phyloP scores from a whole-genome alignment of 2,329 filamentous ascomycete genomes.

The Stagonosporopsis rhizophila region DNA sequence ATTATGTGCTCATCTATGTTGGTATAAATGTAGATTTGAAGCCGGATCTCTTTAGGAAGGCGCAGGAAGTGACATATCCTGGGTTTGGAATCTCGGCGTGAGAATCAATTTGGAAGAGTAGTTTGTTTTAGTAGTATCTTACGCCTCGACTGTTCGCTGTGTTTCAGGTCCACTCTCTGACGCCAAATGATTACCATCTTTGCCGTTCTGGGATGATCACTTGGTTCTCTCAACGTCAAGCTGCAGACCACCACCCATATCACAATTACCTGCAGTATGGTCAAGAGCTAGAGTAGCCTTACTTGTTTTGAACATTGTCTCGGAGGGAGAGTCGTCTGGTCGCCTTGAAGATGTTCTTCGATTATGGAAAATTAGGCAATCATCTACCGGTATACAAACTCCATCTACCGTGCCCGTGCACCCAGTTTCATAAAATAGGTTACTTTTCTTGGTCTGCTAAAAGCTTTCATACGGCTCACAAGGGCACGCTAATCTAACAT shows the following conservation, averaged over 20 bases:
- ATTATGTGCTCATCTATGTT: background rate
- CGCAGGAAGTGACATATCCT: background rate
- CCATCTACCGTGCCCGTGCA: background rate
- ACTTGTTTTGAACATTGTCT: background rate
- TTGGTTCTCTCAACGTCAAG: background rate
- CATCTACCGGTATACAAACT: background rate
- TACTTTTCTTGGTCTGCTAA: no score
- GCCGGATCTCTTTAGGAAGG: background rate
- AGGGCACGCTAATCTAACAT: no score
- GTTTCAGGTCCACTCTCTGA: background rate
- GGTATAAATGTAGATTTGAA: slow-evolving; percentile 6
- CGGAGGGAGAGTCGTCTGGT: background rate
- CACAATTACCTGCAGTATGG: background rate
- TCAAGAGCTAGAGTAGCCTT: background rate
- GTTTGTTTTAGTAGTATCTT: background rate
- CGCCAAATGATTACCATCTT: background rate
- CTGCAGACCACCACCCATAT: background rate
- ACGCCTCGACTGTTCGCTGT: background rate
- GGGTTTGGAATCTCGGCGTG: background rate
- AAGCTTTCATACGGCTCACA: no score
- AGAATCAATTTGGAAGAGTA: background rate
- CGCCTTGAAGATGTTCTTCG: background rate
- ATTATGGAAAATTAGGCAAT: background rate
- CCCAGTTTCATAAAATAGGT: no score
- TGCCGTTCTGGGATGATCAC: background rate